Evolutionary conservation across 768 basidiomycete genomes (phyloP), one percentile per base, ranked within the genome.

Genomic region (Xanthoconium purpureum): DNA sequence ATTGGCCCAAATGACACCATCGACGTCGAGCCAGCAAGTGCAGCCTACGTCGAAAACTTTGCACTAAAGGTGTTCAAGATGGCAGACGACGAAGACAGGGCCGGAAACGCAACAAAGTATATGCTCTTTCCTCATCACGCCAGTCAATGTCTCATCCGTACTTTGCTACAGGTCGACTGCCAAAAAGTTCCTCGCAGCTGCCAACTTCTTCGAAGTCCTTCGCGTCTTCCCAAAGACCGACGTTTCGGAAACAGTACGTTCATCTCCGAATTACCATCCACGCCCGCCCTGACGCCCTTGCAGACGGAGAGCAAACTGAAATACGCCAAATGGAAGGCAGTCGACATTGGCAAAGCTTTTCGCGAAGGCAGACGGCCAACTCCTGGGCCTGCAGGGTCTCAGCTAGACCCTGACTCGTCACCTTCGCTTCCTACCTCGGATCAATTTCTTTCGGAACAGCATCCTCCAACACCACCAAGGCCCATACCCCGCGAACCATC

Each of bases 251-350:
- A 77, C 82, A 47, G 89, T 87, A 67, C 28, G 83, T 61, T 33
- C 30, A 32, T 55, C 30, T 56, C 13, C 30, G 17, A 32, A 40
- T 7, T 40, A 10, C 30, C 47, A 9, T 54, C 28, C 55, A 18
- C 55, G 32, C 36, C 28, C 47, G 10, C 48, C 54, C 4, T 24
- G n/a, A 61, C 55, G 0, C 10, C 36, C 37, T 33, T 10, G 10
- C 58, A 96, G 92, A 83, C 84, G 59, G 86, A 86, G 62, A 89
- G 89, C 59, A 98, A 97, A 73, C 83, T 96, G 36, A 86, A 84
- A 54, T 99, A 98, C 73, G 84, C 94, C 5, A 93, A 97, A 71
- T 99, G 97, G 95, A 98, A 98, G 71, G 96, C 96, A 37, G 88
- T 89, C 13, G 94, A 97, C 59, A 94, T 98, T 18, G 85, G 91